Base-by-base conservation (phyloP, 345 rosid species). In the Toxicodendron radicans region DNA sequence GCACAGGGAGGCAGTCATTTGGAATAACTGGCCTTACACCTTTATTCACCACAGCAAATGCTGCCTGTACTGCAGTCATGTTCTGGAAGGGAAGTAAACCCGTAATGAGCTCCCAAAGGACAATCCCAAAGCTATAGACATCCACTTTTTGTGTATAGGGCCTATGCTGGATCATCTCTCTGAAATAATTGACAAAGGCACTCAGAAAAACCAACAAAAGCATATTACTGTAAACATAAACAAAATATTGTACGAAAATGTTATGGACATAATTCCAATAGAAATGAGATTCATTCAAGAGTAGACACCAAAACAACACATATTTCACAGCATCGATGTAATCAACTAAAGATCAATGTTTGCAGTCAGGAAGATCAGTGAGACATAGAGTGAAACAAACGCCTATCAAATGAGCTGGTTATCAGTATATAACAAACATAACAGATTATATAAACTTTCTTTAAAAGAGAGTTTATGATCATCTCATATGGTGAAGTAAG, bases 1-100 rank as follows among this genome's bases (percentile, higher is more conserved):
- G 82, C 72, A 81, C 81, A 27, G 85, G 85, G 21, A 86, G 81
- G 45, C 87, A 86, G 49, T 83, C 87, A 52, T 66, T 72, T 21
- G 89, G 89, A 52, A 83, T 86, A n/a, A 80, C 72, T n/a, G 89
- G 89, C 69, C 85, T 79, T 49, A 82, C 84, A 4, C 87, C 85
- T 66, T 82, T 83, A 76, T 82, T 78, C 67, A 86, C 90, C 63
- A 86, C 87, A 23, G 87, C 87, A 64, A 86, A 84, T 49, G 87
- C 90, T 14, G 90, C 87, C 77, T 86, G 90, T 48, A 86, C 86
- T 0, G 88, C 87, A 3, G 87, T 84, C 87, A 86, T 84, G 83
- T 84, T 82, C 73, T 82, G 84, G 80, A 84, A 86, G 3, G 90
- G 90, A 45, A 84, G 79, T 83, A 80, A 49, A 18, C 85, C 88